A percentile compares a stretch with the other conserved stretches of the same genome.
Conservation (phyloP, 129 eudicot genomes). For the Saposhnikovia divaricata region DNA sequence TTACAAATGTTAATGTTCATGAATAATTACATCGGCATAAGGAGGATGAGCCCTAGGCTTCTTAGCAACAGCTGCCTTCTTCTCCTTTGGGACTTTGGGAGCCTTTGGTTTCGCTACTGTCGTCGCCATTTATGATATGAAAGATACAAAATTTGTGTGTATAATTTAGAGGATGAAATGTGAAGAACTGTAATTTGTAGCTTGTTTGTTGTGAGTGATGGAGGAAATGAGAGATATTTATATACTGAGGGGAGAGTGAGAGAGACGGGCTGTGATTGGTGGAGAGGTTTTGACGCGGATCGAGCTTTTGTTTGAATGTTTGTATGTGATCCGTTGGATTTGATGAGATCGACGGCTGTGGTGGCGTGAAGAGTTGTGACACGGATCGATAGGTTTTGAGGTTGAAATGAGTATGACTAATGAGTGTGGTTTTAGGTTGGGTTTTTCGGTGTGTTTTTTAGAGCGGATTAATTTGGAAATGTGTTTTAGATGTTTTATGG, state of each 20-base stretch:
- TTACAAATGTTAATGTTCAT: no score
- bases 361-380: not conserved
- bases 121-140: not conserved
- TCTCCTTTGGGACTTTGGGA: not conserved
- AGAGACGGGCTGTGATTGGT: slow-evolving; percentile 34
- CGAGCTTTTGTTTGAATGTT: not conserved
- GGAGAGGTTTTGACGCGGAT: slow-evolving; percentile 29
- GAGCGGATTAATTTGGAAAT: not conserved
- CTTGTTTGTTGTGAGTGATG: not conserved
- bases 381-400: slow-evolving; percentile 5
- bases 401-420: not conserved
- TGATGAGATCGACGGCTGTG: slow-evolving; percentile 6
- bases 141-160: not conserved
- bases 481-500: no score
- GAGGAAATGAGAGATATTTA: slow-evolving; percentile 2
- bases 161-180: no score
- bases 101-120: not conserved
- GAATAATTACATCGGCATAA: slow-evolving; percentile 27
- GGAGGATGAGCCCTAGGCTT: slow-evolving; percentile 43
- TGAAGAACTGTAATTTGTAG: not conserved
- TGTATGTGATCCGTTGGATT: slow-evolving; percentile 20
- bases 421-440: not conserved
- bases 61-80: slow-evolving; percentile 9
- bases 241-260: not conserved
- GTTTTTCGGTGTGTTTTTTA: not conserved